Conservation (phyloP, 495 filamentous ascomycete genomes). For the Neurospora sp. region DNA sequence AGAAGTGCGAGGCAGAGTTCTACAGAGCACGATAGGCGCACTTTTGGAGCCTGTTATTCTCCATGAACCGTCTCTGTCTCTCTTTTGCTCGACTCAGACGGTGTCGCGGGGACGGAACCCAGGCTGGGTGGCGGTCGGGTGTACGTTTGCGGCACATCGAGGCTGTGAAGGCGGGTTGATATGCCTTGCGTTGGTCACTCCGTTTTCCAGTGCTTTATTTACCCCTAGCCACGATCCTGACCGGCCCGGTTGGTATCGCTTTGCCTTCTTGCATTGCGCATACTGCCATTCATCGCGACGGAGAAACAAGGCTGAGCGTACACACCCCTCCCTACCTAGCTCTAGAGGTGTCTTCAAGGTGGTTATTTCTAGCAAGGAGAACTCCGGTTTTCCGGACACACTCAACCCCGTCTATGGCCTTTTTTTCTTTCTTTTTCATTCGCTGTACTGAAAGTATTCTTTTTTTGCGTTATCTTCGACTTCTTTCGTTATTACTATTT, state of each 20-base stretch:
- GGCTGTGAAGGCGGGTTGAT: background rate
- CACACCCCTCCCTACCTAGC: accelerated
- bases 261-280: background rate
- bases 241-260: background rate
- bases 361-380: background rate
- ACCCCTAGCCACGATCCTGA: background rate
- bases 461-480: background rate
- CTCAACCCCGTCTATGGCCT: background rate
- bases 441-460: background rate
- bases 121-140: background rate
- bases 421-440: background rate
- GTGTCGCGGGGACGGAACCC: background rate
- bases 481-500: background rate
- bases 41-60: background rate
- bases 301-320: background rate
- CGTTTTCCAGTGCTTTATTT: background rate
- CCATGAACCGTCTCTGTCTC: background rate
- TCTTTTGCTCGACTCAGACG: background rate
- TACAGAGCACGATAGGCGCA: background rate
- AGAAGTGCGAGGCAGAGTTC: background rate
- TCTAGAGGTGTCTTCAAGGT: background rate
- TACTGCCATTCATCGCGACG: background rate
- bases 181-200: background rate
- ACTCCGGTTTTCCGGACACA: background rate
- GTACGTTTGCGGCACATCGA: background rate